A percentile compares a stretch with the other conserved stretches of the same genome.
Evolutionary conservation across 2,329 filamentous ascomycete genomes (phyloP).

Genomic region (Lachnum nothofagi): DNA sequence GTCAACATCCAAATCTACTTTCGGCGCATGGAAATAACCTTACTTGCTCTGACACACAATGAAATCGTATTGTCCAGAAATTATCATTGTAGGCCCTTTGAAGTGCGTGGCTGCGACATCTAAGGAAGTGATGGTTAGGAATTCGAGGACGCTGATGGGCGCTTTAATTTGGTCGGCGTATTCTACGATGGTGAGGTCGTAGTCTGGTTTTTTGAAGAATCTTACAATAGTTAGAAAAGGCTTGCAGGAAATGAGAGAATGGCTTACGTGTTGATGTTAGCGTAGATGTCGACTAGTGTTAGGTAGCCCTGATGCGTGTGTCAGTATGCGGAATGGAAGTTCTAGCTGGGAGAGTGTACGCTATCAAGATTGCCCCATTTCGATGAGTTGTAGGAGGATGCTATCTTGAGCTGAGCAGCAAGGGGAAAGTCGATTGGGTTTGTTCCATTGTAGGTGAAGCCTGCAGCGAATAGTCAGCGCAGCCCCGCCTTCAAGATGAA

Average conservation of each 20-base stretch:
- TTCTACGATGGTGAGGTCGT: not conserved
- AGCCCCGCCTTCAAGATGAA: slow-evolving; percentile 30
- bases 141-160: not conserved
- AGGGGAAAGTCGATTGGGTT: not conserved
- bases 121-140: not conserved
- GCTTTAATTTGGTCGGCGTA: not conserved
- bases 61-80: not conserved
- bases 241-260: not conserved
- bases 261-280: not conserved
- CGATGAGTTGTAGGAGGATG: not conserved
- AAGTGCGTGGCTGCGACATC: not conserved
- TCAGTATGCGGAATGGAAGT: too few species aligned
- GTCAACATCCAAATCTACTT: not conserved
- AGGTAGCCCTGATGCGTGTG: not conserved
- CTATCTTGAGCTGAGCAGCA: not conserved
- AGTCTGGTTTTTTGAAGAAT: slow-evolving; percentile 1
- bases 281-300: not conserved
- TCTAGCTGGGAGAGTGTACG: not conserved
- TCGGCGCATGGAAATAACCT: not conserved
- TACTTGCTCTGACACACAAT: not conserved
- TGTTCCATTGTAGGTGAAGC: not conserved
- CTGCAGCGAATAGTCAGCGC: slow-evolving; percentile 28
- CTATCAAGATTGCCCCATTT: not conserved
- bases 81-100: not conserved
- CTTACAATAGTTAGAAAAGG: not conserved